Evolutionary conservation across 352 stramenopile genomes (phyloP).

Genomic region (Pythium biforme): DNA sequence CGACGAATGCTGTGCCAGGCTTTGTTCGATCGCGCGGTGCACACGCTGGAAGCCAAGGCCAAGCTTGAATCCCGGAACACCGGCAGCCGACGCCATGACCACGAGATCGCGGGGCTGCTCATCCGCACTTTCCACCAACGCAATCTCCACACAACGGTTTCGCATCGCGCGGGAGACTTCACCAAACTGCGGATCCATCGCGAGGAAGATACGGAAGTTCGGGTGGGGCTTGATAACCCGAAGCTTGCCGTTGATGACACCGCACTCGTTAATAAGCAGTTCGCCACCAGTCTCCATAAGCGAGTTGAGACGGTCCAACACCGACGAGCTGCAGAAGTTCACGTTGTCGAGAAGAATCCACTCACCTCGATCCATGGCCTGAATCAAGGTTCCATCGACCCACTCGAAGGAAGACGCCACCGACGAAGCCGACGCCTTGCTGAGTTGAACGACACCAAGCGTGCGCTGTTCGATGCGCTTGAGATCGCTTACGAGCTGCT

Average conservation of each 20-base stretch:
- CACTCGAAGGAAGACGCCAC: constrained; percentile 94
- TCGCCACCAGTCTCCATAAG: constrained; percentile 98
- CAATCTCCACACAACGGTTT: constrained; percentile 99
- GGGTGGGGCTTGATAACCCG: constrained; percentile 96
- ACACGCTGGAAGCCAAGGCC: constrained; percentile 56
- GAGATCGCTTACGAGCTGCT: constrained; percentile 3
- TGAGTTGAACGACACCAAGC: constrained; percentile 46
- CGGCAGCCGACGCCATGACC: constrained; percentile 50
- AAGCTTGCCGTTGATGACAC: constrained; percentile 87
- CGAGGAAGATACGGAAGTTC: constrained; percentile 99
- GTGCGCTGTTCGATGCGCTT: constrained; percentile 10
- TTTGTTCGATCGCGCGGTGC: constrained; percentile 49
- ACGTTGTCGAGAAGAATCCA: constrained; percentile 99
- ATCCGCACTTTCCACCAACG: constrained; percentile 33
- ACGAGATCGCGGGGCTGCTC: constrained; percentile 64
- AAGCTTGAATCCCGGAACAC: constrained; percentile 70
- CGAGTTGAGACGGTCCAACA: constrained; percentile 99
- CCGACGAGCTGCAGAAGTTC: constrained; percentile 98
- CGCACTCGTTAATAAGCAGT: constrained; percentile 98
- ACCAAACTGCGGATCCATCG: constrained; percentile 95
- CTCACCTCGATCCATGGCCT: constrained; percentile 97
- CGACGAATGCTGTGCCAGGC: constrained; percentile 27
- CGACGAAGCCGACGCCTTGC: constrained; percentile 54
- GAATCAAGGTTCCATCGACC: constrained; percentile 97
- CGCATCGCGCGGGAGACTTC: constrained; percentile 99